Conservation (phyloP, 371 early-diverging fungal species). For the Dipsacomyces acuminosporus region DNA sequence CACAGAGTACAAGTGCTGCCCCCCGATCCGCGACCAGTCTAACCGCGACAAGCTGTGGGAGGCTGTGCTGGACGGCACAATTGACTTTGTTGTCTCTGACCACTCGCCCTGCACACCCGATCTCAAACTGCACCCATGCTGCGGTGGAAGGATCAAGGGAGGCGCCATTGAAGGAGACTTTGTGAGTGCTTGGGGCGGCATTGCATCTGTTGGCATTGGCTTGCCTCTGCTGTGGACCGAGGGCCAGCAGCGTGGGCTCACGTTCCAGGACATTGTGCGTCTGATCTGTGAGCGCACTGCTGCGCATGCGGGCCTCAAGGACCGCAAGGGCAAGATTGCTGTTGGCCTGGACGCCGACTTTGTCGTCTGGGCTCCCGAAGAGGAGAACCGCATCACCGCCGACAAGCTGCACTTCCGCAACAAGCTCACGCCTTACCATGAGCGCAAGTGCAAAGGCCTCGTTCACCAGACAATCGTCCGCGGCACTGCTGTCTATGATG, state of each 20-base stretch:
- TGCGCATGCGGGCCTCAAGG: constrained; percentile 54
- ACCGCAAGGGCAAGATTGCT: constrained; percentile 64
- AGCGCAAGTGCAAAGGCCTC: constrained; percentile 56
- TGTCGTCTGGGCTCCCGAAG: constrained; percentile 72
- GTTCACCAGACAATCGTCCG: constrained; percentile 73
- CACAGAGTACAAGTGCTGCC: constrained; percentile 82
- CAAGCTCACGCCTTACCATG: constrained; percentile 74
- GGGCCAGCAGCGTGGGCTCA: constrained; percentile 62
- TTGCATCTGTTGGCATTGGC: constrained; percentile 78
- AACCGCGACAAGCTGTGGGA: constrained; percentile 72
- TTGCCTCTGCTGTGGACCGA: constrained; percentile 77
- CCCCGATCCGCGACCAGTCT: constrained; percentile 70
- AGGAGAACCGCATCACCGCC: constrained; percentile 51
- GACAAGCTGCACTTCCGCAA: constrained; percentile 72
- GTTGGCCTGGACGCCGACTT: constrained; percentile 71
- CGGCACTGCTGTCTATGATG: constrained; percentile 57
- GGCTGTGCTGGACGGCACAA: constrained; percentile 70
- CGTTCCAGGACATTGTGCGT: constrained; percentile 57
- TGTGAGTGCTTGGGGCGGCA: constrained; percentile 78
- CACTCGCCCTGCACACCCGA: constrained; percentile 80
- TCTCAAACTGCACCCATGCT: constrained; percentile 57
- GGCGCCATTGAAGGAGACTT: constrained; percentile 64
- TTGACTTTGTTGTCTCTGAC: constrained; percentile 78
- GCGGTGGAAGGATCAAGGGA: constrained; percentile 21
- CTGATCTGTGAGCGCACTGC: constrained; percentile 69